A percentile compares a stretch with the other conserved stretches of the same genome.
phyloP scores from a whole-genome alignment of 2,329 filamentous ascomycete genomes.

The Nemania sp. region DNA sequence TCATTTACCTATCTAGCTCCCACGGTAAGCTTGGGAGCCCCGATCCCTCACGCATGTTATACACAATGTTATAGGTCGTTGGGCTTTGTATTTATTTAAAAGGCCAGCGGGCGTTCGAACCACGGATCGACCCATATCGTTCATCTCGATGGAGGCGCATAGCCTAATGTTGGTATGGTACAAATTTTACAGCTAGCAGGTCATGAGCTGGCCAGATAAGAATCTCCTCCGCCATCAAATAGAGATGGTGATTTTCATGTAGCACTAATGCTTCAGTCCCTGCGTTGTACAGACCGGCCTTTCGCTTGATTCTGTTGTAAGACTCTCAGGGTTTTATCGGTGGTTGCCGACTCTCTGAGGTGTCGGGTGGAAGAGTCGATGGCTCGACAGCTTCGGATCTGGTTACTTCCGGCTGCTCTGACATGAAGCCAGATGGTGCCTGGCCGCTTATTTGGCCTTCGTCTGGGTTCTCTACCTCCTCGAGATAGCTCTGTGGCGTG shows the following conservation, averaged over 20 bases:
- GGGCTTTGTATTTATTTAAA: too few species aligned
- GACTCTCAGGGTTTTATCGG: slow-evolving; percentile 27
- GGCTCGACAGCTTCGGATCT: slow-evolving; percentile 16
- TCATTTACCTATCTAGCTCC: too few species aligned
- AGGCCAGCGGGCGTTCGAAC: too few species aligned
- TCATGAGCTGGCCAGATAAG: too few species aligned
- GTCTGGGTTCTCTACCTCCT: slow-evolving; percentile 33
- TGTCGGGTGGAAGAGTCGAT: slow-evolving; percentile 17
- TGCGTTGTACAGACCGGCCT: neutral
- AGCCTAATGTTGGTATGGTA: too few species aligned
- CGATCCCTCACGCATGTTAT: too few species aligned
- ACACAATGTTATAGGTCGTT: too few species aligned
- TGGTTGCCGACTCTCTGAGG: slow-evolving; percentile 28
- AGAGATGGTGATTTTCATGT: neutral
- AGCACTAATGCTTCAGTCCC: neutral
- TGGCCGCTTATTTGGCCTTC: slow-evolving; percentile 14
- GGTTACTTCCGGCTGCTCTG: slow-evolving; percentile 15
- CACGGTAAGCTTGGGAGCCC: too few species aligned
- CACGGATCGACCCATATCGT: too few species aligned
- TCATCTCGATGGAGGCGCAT: too few species aligned
- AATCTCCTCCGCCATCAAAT: too few species aligned
- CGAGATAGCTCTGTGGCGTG: slow-evolving; percentile 46
- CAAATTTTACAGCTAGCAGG: slow-evolving; percentile 24
- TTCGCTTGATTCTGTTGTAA: neutral
- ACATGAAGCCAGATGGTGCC: slow-evolving; percentile 18